A percentile compares a stretch with the other conserved stretches of the same genome.
Conservation (phyloP, 306 rosid species). For the Nissolia schottii region DNA sequence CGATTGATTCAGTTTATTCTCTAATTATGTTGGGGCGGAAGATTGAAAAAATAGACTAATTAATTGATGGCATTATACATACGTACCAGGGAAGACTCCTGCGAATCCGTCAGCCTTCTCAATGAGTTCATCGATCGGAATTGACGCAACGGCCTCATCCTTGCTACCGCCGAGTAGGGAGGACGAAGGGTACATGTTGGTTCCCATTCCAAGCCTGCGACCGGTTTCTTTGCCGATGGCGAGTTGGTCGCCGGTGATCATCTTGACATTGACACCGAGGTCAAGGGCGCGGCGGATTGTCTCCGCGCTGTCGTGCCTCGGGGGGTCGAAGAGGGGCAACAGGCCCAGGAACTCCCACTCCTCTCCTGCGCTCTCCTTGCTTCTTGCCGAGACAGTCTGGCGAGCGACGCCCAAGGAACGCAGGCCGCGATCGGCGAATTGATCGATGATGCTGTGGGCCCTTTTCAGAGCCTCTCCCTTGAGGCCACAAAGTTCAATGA, state of each 20-base stretch:
- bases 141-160: conserved; percentile 43
- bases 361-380: conserved; percentile 67
- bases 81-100: conserved; percentile 95
- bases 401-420: conserved; percentile 69
- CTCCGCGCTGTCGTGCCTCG: conserved; percentile 91
- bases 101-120: conserved; percentile 93
- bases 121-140: conserved; percentile 71
- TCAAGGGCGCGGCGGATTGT: conserved; percentile 82
- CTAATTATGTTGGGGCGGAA: background rate
- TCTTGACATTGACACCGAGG: conserved; percentile 81
- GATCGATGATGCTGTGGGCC: conserved; percentile 59
- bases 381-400: conserved; percentile 66
- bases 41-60: background rate
- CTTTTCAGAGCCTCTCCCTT: conserved; percentile 53
- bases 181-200: conserved; percentile 90
- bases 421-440: conserved; percentile 70
- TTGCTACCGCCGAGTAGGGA: conserved; percentile 61
- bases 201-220: conserved; percentile 92
- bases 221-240: conserved; percentile 93
- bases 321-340: conserved; percentile 84
- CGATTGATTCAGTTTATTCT: no score
- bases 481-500: conserved; percentile 67
- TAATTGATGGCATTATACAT: no score
- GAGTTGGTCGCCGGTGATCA: conserved; percentile 93
- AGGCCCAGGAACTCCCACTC: conserved; percentile 81